Conservation (phyloP, 352 stramenopile genomes). For the Phytophthora pisi region DNA sequence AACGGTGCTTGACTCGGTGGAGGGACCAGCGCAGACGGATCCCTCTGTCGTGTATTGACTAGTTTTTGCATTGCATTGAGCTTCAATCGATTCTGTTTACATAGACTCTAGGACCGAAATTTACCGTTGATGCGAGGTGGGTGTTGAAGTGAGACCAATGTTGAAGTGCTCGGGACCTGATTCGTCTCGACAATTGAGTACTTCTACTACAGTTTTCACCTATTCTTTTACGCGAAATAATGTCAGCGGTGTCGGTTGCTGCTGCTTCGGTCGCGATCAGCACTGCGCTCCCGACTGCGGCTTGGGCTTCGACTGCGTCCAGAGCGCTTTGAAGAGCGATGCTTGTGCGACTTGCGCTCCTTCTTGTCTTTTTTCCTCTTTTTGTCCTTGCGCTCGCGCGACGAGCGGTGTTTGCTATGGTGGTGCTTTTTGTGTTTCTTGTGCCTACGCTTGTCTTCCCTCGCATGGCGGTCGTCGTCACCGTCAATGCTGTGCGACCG, state of each 20-base stretch:
- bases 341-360: slow-evolving; percentile 38
- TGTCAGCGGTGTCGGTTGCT: slow-evolving; percentile 16
- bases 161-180: neutral
- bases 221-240: slow-evolving; percentile 8
- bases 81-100: slow-evolving; percentile 45
- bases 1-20: slow-evolving; percentile 34
- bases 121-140: neutral
- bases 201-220: too few relatives aligned
- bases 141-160: neutral
- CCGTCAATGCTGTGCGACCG: slow-evolving; percentile 12
- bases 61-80: slow-evolving; percentile 43
- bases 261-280: slow-evolving; percentile 16
- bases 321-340: slow-evolving; percentile 29
- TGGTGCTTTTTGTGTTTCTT: slow-evolving; percentile 50
- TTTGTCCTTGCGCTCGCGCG: slow-evolving; percentile 26
- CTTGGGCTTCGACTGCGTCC: slow-evolving; percentile 34
- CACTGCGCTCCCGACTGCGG: slow-evolving; percentile 19
- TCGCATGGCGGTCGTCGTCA: slow-evolving; percentile 5
- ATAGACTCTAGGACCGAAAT: slow-evolving; percentile 25
- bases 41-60: slow-evolving; percentile 36
- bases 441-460: slow-evolving; percentile 35
- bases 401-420: slow-evolving; percentile 31
- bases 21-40: slow-evolving; percentile 13
- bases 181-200: too few relatives aligned
- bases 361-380: slow-evolving; percentile 38